These are phyloP conservation scores for Tephrocybe sp. DNA, from an alignment of 768 basidiomycete species.

Conservation along the genomic window DNA sequence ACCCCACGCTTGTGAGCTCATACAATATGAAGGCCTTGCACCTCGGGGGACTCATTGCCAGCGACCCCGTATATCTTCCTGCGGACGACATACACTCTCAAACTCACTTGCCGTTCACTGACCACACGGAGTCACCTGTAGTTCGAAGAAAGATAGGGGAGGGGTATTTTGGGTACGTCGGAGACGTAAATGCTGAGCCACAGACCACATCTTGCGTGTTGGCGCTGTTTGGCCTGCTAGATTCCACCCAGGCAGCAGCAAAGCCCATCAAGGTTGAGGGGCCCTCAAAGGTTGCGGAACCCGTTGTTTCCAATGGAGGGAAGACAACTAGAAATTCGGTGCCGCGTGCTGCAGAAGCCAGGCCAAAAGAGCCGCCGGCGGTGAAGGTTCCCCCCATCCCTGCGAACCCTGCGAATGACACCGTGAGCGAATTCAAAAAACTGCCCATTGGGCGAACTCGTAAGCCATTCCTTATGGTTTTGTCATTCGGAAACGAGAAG, in stretches of 20 bases:
- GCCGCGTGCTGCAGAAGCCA: neutral
- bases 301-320: too few species aligned
- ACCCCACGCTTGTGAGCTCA: constrained; percentile 13
- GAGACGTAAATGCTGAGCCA: constrained; percentile 42
- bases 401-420: neutral
- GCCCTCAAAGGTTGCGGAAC: neutral
- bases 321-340: too few species aligned
- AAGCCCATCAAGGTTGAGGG: neutral
- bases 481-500: constrained; percentile 17
- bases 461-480: constrained; percentile 19
- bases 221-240: constrained; percentile 37
- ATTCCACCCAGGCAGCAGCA: constrained; percentile 1
- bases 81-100: constrained; percentile 2
- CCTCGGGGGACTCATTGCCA: constrained; percentile 17
- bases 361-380: neutral
- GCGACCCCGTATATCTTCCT: constrained; percentile 24
- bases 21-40: constrained; percentile 36
- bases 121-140: constrained; percentile 29
- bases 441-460: constrained; percentile 7
- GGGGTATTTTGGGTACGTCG: constrained; percentile 39
- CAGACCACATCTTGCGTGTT: constrained; percentile 32
- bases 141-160: constrained; percentile 29
- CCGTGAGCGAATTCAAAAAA: neutral
- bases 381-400: neutral
- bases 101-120: constrained; percentile 8